phyloP scores from a whole-genome alignment of 768 basidiomycete species.

The Fibroporia radiculosa region DNA sequence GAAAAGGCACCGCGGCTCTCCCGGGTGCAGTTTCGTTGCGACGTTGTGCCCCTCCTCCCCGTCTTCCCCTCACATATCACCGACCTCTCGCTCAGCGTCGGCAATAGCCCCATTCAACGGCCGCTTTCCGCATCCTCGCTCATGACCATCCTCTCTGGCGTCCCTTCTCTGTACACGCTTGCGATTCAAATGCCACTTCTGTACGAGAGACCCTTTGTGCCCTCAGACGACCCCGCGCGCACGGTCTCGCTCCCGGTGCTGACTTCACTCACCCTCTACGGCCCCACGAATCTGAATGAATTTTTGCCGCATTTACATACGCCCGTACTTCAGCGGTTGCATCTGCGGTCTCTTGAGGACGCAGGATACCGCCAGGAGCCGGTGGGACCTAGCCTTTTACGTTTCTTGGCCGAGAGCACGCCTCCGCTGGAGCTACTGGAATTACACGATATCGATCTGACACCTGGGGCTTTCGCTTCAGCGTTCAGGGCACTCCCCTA shows the following conservation, averaged over 20 bases:
- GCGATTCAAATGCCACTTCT: conserved; percentile 30
- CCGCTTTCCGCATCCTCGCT: conserved; percentile 15
- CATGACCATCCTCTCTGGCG: conserved; percentile 27
- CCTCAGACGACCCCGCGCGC: conserved; percentile 8
- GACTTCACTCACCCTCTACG: conserved; percentile 22
- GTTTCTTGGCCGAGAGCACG: conserved; percentile 17
- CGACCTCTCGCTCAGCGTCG: conserved; percentile 10
- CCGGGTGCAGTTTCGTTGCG: conserved; percentile 9
- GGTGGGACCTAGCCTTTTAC: conserved; percentile 22
- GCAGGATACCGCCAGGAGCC: conserved; percentile 25
- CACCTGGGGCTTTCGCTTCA: conserved; percentile 28
- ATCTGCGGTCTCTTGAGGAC: conserved; percentile 34
- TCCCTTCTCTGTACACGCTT: conserved; percentile 34
- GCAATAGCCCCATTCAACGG: conserved; percentile 10
- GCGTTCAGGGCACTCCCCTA: conserved; percentile 29
- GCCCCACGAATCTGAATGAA: conserved; percentile 24
- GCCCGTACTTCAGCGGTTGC: conserved; percentile 30
- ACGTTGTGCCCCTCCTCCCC: conserved; percentile 17
- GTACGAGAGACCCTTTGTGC: conserved; percentile 20
- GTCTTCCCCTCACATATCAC: conserved; percentile 23
- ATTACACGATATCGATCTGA: conserved; percentile 40
- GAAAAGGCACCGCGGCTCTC: conserved; percentile 13
- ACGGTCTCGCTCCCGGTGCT: conserved; percentile 20
- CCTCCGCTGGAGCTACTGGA: conserved; percentile 36
- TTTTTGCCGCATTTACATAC: conserved; percentile 23